Conservation (phyloP, 148 eudicot species). For the Chenopodium album region DNA sequence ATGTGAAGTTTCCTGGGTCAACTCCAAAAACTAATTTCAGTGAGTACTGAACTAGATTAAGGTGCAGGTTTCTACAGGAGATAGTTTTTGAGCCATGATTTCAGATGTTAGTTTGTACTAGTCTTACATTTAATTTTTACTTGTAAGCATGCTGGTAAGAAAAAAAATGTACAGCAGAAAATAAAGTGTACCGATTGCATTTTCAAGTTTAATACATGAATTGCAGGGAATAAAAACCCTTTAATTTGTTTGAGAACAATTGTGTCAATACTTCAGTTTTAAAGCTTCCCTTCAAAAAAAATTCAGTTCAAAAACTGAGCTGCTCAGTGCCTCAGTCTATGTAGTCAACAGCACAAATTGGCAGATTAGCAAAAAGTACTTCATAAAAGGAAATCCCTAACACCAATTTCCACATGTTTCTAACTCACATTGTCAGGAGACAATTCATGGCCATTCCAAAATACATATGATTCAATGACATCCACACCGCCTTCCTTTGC, state of each 20-base stretch:
- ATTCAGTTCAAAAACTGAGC: too few relatives aligned
- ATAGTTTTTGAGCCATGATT: background rate
- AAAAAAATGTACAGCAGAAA: background rate
- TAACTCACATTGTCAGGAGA: conserved; percentile 80
- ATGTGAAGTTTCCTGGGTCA: conserved; percentile 40
- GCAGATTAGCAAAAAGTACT: background rate
- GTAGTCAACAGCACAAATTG: background rate
- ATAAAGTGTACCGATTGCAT: background rate
- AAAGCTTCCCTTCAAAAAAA: background rate
- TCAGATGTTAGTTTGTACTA: background rate
- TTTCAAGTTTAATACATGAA: background rate
- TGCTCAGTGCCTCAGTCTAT: too few relatives aligned
- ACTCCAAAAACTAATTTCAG: conserved; percentile 40
- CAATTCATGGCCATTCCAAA: conserved; percentile 97
- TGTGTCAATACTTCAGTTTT: background rate
- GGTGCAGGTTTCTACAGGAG: background rate
- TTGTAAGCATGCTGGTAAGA: background rate
- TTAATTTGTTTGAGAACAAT: background rate
- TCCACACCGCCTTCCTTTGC: conserved; percentile 95
- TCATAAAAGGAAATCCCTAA: background rate
- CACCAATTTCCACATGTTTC: conserved; percentile 19
- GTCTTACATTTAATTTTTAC: background rate
- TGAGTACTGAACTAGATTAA: conserved; percentile 1
- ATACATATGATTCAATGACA: conserved; percentile 89
- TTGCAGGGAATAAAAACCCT: background rate